phyloP scores from a whole-genome alignment of 2,329 filamentous ascomycete genomes.

The Penicillium frequentans region DNA sequence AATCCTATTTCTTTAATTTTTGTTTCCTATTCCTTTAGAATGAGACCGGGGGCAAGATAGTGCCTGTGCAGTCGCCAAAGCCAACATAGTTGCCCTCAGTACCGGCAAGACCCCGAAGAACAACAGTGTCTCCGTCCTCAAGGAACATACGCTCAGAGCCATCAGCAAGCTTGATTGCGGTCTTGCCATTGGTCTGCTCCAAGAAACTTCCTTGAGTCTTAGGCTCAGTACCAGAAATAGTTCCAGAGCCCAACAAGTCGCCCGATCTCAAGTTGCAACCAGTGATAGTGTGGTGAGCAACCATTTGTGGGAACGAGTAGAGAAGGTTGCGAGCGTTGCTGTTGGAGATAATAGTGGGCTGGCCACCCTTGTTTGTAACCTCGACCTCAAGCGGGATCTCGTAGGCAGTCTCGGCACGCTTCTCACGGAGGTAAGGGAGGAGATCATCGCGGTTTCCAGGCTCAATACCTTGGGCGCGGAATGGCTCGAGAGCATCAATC shows the following conservation, averaged over 20 bases:
- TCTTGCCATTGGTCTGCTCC: conserved; percentile 71
- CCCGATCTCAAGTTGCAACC: conserved; percentile 73
- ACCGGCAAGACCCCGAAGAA: conserved; percentile 66
- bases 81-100: conserved; percentile 68
- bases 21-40: conserved; percentile 13
- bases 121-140: conserved; percentile 71
- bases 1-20: not conserved
- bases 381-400: conserved; percentile 71
- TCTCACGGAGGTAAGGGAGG: conserved; percentile 66
- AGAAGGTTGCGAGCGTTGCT: conserved; percentile 67
- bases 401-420: conserved; percentile 57
- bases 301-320: conserved; percentile 83
- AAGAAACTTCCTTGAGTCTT: conserved; percentile 66
- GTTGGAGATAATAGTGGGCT: conserved; percentile 58
- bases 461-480: conserved; percentile 55
- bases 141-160: conserved; percentile 71
- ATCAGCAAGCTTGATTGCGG: conserved; percentile 58
- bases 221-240: conserved; percentile 66
- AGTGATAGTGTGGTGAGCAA: conserved; percentile 74
- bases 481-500: conserved; percentile 72
- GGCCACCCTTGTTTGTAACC: conserved; percentile 45
- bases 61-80: conserved; percentile 72
- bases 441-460: conserved; percentile 54
- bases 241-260: conserved; percentile 75
- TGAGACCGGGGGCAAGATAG: conserved; percentile 52